Conservation (phyloP, 2,329 filamentous ascomycete species). For the Cladophialophora immunda region DNA sequence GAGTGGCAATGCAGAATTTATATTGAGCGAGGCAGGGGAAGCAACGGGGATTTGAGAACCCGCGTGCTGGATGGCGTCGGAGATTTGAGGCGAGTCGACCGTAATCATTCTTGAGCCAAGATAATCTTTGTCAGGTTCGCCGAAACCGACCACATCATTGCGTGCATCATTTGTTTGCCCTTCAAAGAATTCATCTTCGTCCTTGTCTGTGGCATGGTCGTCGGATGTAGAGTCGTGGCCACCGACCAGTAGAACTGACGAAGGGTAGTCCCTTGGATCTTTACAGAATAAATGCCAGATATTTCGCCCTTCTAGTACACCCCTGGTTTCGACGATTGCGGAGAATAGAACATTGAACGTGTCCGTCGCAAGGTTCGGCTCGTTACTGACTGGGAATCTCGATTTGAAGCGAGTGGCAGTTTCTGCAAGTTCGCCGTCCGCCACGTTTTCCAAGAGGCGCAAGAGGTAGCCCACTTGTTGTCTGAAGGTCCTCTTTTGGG, state of each 20-base stretch:
- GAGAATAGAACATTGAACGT: conserved; percentile 51
- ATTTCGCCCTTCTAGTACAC: conserved; percentile 56
- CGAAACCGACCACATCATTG: not conserved
- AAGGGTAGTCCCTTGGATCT: conserved; percentile 31
- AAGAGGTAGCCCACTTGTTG: conserved; percentile 38
- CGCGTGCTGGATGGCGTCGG: not conserved
- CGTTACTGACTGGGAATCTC: conserved; percentile 35
- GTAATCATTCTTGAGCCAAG: not conserved
- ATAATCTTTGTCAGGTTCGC: not conserved
- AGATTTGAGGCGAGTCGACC: not conserved
- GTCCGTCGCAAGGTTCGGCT: conserved; percentile 23
- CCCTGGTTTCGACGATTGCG: conserved; percentile 61
- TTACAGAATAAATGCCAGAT: conserved; percentile 61
- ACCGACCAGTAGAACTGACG: not conserved
- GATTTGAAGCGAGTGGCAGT: conserved; percentile 23
- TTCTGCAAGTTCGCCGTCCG: conserved; percentile 21
- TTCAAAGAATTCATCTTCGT: not conserved
- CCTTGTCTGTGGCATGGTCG: not conserved
- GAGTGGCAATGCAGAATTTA: not conserved
- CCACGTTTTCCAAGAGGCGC: conserved; percentile 33
- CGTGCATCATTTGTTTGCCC: not conserved
- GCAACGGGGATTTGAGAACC: not conserved
- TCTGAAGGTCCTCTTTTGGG: conserved; percentile 32
- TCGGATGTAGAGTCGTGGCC: not conserved
- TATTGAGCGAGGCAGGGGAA: not conserved